phyloP scores from a whole-genome alignment of 176 grass and related monocot genomes.

The Carex parvula region DNA sequence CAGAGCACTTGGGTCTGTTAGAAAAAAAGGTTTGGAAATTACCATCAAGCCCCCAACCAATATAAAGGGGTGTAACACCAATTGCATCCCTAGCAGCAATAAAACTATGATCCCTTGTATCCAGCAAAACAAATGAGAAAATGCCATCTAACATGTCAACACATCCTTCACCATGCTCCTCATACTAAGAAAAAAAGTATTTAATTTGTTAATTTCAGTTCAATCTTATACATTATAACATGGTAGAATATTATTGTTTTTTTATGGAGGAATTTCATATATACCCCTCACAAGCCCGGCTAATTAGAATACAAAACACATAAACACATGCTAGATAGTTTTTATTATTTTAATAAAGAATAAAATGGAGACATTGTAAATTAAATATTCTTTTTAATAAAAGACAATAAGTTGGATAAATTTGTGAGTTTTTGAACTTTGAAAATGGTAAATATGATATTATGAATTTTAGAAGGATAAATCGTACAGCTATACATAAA shows the following conservation, averaged over 20 bases:
- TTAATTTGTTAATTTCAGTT: neutral
- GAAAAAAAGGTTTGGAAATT: neutral
- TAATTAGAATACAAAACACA: too few species aligned
- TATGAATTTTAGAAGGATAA: too few species aligned
- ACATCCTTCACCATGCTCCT: slow-evolving; percentile 72
- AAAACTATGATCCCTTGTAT: slow-evolving; percentile 44
- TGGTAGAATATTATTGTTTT: neutral
- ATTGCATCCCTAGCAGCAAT: slow-evolving; percentile 79
- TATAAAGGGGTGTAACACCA: slow-evolving; percentile 75
- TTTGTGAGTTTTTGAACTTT: too few species aligned
- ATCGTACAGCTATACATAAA: neutral
- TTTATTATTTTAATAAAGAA: too few species aligned
- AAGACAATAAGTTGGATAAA: too few species aligned
- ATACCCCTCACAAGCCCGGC: too few species aligned
- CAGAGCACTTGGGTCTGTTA: neutral
- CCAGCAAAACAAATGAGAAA: slow-evolving; percentile 73
- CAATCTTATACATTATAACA: neutral
- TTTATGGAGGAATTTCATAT: too few species aligned
- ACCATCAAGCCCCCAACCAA: slow-evolving; percentile 85
- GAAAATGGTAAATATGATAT: too few species aligned
- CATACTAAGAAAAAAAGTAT: slow-evolving; percentile 23
- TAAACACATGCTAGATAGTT: too few species aligned
- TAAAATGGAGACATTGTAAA: too few species aligned
- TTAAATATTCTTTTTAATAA: too few species aligned
- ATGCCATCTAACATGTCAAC: slow-evolving; percentile 83